Evolutionary conservation across 129 eudicot species (phyloP).

Genomic region (Lonicera japonica): DNA sequence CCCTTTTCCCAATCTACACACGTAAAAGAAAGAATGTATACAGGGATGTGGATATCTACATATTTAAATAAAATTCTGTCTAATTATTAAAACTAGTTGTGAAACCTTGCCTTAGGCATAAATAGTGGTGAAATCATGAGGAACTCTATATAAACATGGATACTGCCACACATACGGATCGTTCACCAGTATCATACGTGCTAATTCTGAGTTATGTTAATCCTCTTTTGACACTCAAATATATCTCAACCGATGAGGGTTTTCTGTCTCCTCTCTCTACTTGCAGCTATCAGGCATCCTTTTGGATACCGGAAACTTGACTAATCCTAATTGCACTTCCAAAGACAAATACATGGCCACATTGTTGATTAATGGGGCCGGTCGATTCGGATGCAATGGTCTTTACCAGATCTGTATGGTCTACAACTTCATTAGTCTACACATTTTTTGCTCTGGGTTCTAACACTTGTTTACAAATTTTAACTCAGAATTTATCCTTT

Average conservation of each 20-base stretch:
- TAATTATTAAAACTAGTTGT: no score
- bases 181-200: no score
- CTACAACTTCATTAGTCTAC: background rate
- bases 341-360: slow-evolving; percentile 74
- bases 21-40: no score
- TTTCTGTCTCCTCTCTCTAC: slow-evolving; percentile 3
- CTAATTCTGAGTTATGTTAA: no score
- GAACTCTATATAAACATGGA: no score
- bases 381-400: slow-evolving; percentile 73
- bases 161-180: no score
- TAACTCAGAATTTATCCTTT: slow-evolving; percentile 2
- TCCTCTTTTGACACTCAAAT: background rate
- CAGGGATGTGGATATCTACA: no score
- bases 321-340: slow-evolving; percentile 40
- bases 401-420: slow-evolving; percentile 62
- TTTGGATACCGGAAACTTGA: slow-evolving; percentile 59
- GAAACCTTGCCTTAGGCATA: no score
- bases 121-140: no score
- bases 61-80: no score
- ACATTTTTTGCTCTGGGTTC: background rate
- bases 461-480: background rate
- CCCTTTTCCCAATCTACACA: no score
- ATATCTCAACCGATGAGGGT: background rate
- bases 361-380: slow-evolving; percentile 69
- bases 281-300: slow-evolving; percentile 77